These are phyloP conservation scores for Pholiota molesta DNA, from an alignment of 768 basidiomycete genomes.

Conservation along the genomic window DNA sequence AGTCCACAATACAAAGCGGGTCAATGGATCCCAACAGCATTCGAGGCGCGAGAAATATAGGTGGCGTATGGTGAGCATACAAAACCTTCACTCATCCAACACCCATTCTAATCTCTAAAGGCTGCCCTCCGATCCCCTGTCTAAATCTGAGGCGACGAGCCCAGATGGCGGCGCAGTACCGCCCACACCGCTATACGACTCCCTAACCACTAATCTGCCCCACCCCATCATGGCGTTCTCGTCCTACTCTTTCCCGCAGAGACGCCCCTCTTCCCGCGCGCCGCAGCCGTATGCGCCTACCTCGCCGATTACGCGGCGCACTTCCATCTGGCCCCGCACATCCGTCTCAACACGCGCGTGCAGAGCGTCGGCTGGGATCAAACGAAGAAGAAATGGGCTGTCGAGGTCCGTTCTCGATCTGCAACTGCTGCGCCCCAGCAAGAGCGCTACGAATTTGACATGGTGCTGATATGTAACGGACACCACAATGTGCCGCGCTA, in stretches of 20 bases:
- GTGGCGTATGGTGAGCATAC: slow-evolving; percentile 72
- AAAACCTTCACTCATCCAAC: background rate
- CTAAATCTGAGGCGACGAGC: background rate
- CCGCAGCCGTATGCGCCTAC: slow-evolving; percentile 66
- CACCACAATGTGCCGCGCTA: slow-evolving; percentile 70
- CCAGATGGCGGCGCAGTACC: slow-evolving; percentile 38
- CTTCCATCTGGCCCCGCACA: slow-evolving; percentile 62
- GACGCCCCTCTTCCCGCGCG: slow-evolving; percentile 70
- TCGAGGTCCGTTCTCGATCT: slow-evolving; percentile 32
- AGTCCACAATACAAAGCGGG: slow-evolving; percentile 57
- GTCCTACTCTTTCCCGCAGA: slow-evolving; percentile 65
- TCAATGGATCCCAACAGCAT: slow-evolving; percentile 64
- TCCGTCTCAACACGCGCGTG: slow-evolving; percentile 67
- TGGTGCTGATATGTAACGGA: slow-evolving; percentile 77
- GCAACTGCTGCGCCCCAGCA: background rate
- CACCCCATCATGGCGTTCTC: slow-evolving; percentile 77
- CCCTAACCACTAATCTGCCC: slow-evolving; percentile 80
- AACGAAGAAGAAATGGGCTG: slow-evolving; percentile 44
- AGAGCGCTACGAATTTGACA: slow-evolving; percentile 51
- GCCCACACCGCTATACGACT: slow-evolving; percentile 74
- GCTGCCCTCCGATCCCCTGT: background rate
- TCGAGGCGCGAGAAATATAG: slow-evolving; percentile 68
- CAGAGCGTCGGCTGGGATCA: slow-evolving; percentile 41
- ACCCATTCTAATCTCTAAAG: background rate
- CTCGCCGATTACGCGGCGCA: slow-evolving; percentile 64